Evolutionary conservation across 2,329 filamentous ascomycete species (phyloP).

Genomic region (Pseudogymnoascus sp.): DNA sequence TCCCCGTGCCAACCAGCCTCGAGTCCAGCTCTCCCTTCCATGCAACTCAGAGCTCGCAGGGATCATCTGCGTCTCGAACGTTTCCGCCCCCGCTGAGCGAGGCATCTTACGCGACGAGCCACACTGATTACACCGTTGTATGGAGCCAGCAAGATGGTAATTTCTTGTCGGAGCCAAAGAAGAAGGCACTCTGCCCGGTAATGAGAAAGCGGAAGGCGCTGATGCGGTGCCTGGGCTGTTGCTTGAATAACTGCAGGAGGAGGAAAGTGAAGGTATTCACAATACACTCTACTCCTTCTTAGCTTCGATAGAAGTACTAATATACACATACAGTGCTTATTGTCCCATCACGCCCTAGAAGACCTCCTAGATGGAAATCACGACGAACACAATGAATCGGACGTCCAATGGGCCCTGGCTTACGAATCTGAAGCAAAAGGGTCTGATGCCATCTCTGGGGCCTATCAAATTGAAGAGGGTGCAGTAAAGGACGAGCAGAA

Average conservation of each 20-base stretch:
- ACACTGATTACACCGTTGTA: not conserved
- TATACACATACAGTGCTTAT: constrained; percentile 6
- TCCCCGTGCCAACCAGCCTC: not conserved
- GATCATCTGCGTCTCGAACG: not conserved
- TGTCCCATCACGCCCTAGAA: constrained; percentile 10
- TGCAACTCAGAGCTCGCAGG: not conserved
- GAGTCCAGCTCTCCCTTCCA: constrained; percentile 9
- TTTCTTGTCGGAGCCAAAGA: constrained; percentile 18
- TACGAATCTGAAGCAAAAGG: constrained; percentile 1
- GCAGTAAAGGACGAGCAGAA: not conserved
- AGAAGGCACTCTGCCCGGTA: constrained; percentile 19
- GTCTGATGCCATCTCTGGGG: not conserved
- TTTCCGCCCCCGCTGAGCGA: not conserved
- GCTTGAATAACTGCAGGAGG: constrained; percentile 12
- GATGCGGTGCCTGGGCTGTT: constrained; percentile 23
- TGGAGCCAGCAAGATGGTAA: constrained; percentile 18
- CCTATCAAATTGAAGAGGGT: not conserved
- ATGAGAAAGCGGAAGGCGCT: constrained; percentile 25
- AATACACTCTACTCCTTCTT: not conserved
- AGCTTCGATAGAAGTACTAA: not conserved
- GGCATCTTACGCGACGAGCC: not conserved
- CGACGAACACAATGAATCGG: not conserved
- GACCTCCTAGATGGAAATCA: constrained; percentile 7
- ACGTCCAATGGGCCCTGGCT: constrained; percentile 10
- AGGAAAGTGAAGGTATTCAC: constrained; percentile 11